Base-by-base conservation (phyloP, 371 early-diverging fungal species). In the Amoeboaphelidium occidentale region DNA sequence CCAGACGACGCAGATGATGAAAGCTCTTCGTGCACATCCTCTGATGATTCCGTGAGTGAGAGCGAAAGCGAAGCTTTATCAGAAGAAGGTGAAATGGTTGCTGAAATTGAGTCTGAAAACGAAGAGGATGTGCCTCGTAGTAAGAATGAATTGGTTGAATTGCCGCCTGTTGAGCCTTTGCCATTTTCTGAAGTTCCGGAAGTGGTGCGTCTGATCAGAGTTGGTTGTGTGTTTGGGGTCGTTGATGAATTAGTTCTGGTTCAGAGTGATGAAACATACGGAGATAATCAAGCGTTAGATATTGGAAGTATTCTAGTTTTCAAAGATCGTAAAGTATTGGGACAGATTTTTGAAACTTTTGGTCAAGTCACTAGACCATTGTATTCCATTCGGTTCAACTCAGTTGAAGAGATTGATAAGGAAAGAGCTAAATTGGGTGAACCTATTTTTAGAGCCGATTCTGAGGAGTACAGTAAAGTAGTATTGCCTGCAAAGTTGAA, bases 261-360 rank as follows among this genome's bases (percentile, higher is more conserved):
- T 13, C 62, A 76, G 39, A 17, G 39, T 46, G 66, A 79, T 1
- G 50, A 58, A 12, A 53, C 63, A 1, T 55, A 62, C 17, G 70
- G 68, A 6, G 67, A 72, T 21, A 47, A 56, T 17, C 63, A 64
- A 1, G 79, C 78, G 2, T 60, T 93, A 42, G 91, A 90, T 56
- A 59, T 66, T 2, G 92, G 80, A 12, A 78, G 74, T 2, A 48
- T 88, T 17, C 59, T 90, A n/a, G 72, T 76, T 51, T 70, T 62
- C 3, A 68, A 63, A 14, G 74, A 83, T 50, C 62, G 78, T 24
- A 59, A 58, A 6, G 60, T 79, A 1, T 56, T 93, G 42, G 94
- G 88, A 1, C 51, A 72, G 69, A 69, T 89, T 0, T 87, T 77
- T 60, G 96, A 94, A 49, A 86, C 87, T 0, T 86, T 94, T 70